Evolutionary conservation across 1,139 yeast genomes (phyloP).

Genomic region (Sugiyamaella neomexicana): DNA sequence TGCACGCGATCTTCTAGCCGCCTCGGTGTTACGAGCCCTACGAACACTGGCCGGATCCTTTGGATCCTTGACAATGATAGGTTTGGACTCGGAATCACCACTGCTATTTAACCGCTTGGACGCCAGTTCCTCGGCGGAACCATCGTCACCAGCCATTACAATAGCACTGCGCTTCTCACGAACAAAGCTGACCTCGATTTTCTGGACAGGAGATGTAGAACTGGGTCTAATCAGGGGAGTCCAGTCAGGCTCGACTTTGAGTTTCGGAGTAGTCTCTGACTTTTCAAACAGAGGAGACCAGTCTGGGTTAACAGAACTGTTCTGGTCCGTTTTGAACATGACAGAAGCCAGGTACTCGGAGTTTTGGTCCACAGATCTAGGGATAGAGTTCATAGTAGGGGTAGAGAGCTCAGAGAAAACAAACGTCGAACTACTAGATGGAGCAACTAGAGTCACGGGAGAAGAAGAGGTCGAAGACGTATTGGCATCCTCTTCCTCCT

Average conservation of each 20-base stretch:
- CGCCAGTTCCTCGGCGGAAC: conserved; percentile 6
- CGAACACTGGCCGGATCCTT: conserved; percentile 70
- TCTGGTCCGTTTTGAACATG: conserved; percentile 17
- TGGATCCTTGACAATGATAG: conserved; percentile 54
- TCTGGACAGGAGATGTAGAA: conserved; percentile 7
- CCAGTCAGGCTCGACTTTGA: conserved; percentile 19
- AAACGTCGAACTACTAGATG: conserved; percentile 12
- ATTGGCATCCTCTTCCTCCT: background rate
- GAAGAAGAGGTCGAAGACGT: conserved; percentile 3
- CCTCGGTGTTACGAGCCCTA: conserved; percentile 94
- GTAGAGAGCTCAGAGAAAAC: conserved; percentile 6
- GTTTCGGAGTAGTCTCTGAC: conserved; percentile 4
- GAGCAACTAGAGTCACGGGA: conserved; percentile 8
- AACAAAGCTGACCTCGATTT: conserved; percentile 22
- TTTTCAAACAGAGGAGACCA: conserved; percentile 21
- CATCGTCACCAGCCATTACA: conserved; percentile 20
- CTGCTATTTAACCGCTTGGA: conserved; percentile 6
- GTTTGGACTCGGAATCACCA: conserved; percentile 50
- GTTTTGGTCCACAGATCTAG: background rate
- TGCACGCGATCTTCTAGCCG: conserved; percentile 94
- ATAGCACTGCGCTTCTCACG: conserved; percentile 27
- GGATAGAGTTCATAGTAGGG: conserved; percentile 1
- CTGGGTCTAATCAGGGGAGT: conserved; percentile 19
- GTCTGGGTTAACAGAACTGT: background rate
- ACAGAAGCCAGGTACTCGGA: conserved; percentile 16